Evolutionary conservation across 805 yeast species (phyloP).

Genomic region (Wickerhamiella bombiphila): DNA sequence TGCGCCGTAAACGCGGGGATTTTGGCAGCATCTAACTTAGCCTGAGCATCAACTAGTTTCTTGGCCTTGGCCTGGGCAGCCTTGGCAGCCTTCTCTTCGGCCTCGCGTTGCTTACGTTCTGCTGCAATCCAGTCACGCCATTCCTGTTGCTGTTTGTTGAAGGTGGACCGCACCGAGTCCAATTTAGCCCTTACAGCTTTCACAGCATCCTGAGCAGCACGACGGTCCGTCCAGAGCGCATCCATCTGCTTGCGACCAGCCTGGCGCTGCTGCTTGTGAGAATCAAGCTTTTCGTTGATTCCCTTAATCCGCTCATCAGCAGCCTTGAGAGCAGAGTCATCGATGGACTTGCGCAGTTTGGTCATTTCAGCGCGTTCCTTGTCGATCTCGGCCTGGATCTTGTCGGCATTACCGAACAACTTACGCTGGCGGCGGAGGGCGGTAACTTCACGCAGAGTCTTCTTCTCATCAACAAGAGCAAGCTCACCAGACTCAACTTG

Average conservation of each 20-base stretch:
- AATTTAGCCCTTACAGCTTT: constrained; percentile 44
- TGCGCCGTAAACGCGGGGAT: constrained; percentile 75
- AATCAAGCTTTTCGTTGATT: constrained; percentile 54
- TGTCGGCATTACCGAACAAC: constrained; percentile 59
- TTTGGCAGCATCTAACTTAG: constrained; percentile 53
- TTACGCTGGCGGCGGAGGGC: constrained; percentile 66
- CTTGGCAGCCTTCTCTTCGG: constrained; percentile 50
- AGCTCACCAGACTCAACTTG: constrained; percentile 64
- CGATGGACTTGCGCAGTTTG: constrained; percentile 55
- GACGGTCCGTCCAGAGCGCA: constrained; percentile 33
- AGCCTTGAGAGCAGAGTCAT: constrained; percentile 44
- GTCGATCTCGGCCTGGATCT: constrained; percentile 66
- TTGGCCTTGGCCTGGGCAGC: constrained; percentile 36
- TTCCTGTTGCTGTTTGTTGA: constrained; percentile 56
- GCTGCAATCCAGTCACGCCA: constrained; percentile 62
- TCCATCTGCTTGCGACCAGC: constrained; percentile 55
- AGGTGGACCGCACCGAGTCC: constrained; percentile 36
- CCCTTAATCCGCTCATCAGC: constrained; percentile 53
- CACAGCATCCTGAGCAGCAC: constrained; percentile 50
- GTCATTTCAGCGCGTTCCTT: constrained; percentile 60
- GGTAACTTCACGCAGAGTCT: constrained; percentile 70
- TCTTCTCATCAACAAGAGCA: constrained; percentile 83
- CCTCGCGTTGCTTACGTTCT: constrained; percentile 57
- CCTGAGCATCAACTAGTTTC: constrained; percentile 50
- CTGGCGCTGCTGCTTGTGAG: constrained; percentile 48